Base-by-base conservation (phyloP, 805 yeast species). In the Lipomyces oligophaga region DNA sequence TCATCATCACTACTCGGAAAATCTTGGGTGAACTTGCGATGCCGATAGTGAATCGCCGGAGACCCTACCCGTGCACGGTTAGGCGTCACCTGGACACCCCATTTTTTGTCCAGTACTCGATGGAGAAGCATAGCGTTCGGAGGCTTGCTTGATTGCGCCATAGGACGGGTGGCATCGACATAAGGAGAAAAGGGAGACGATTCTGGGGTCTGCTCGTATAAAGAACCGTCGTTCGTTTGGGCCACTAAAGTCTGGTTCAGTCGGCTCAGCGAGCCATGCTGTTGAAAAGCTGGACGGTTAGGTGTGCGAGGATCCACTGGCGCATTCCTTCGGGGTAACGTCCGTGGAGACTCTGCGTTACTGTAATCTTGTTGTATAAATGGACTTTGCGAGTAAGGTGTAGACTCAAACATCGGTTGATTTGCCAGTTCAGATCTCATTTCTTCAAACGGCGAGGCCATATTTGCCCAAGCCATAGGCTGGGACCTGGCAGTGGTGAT, bases 71-170 rank as follows among this genome's bases (percentile, higher is more conserved):
- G n/a, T n/a, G n/a, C n/a, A 21, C 32, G 46, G 15, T 38, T 33
- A 5, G 69, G 69, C 6, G 69, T 66, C 5, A 57, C 64, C 45
- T 64, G 66, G 30, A 66, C 39, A n/a, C 60, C 57, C 68, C 66
- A 66, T 41, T 58, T 59, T 38, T 58, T 56, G 46, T 66, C 65
- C 36, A 65, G 54, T 8, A 64, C 64, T 21, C 64, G 61, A 43
- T 63, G 67, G n/a, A 65, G 53, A 13, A 63, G 49, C 10, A 48
- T 45, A 22, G 47, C 50, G 32, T 26, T 7, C 16, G 47, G 49
- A 28, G 45, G 54, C 7, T 21, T 33, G 28, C 38, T 37, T 3
- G 31, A 25, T 13, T 21, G 20, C 15, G 52, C 28, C 21, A 42
- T 41, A 1, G 38, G 39, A 8, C 40, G 24, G 18, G 38, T 34